A percentile compares a stretch with the other conserved stretches of the same genome.
Evolutionary conservation across 148 eudicot species (phyloP).

Genomic region (Heliosperma pusillum): DNA sequence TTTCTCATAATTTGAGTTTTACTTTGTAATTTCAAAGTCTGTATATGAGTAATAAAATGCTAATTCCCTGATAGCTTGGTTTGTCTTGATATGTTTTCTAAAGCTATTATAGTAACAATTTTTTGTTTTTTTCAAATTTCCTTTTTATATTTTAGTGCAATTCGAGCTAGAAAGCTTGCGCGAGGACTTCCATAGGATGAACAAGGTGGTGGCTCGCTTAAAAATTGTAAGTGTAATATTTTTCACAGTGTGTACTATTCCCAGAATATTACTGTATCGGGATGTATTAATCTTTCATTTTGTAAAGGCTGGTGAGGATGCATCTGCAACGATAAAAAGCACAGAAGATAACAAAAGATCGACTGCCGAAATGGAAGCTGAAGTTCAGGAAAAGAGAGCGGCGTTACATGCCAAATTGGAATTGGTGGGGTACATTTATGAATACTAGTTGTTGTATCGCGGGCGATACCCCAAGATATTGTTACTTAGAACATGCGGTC

Average conservation of each 20-base stretch:
- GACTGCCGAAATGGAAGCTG: slow-evolving; percentile 48
- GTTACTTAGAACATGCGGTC: too few species aligned
- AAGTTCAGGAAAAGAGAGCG: slow-evolving; percentile 63
- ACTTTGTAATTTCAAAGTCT: neutral
- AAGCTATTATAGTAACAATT: neutral
- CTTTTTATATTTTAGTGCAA: slow-evolving; percentile 45
- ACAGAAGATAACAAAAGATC: slow-evolving; percentile 63
- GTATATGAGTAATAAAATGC: neutral
- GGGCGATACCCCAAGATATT: too few species aligned
- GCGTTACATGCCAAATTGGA: slow-evolving; percentile 55
- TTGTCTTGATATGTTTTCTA: neutral
- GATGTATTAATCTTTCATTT: neutral
- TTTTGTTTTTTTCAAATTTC: too few species aligned
- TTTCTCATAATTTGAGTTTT: too few species aligned
- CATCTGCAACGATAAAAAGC: slow-evolving; percentile 50
- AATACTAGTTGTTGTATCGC: too few species aligned
- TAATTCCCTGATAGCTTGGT: neutral
- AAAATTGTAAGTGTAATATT: slow-evolving; percentile 54
- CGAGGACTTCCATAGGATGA: slow-evolving; percentile 62
- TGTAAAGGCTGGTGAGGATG: slow-evolving; percentile 63
- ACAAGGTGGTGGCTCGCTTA: slow-evolving; percentile 57
- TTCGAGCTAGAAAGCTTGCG: slow-evolving; percentile 71
- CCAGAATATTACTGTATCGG: slow-evolving; percentile 2
- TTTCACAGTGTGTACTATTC: neutral
- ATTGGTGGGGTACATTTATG: slow-evolving; percentile 47